phyloP scores from a whole-genome alignment of 225 moss, liverwort and hornwort genomes.

The Anthoceros angustus region DNA sequence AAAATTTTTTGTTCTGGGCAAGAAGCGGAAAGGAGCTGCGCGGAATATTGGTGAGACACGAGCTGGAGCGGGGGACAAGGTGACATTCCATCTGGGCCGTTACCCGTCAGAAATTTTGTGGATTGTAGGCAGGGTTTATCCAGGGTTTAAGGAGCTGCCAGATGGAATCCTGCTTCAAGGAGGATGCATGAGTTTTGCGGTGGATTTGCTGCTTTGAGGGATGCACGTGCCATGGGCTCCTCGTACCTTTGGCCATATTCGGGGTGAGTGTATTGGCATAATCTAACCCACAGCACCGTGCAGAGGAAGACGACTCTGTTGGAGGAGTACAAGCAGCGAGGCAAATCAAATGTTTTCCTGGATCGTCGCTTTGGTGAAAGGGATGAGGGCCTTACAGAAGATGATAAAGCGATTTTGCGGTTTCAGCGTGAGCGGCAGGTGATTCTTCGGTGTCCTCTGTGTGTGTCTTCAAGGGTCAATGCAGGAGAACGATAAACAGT shows the following conservation, averaged over 20 bases:
- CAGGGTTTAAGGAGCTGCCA: not conserved
- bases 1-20: constrained; percentile 92
- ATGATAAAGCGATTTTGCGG: constrained; percentile 81
- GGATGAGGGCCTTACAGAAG: constrained; percentile 68
- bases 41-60: constrained; percentile 71
- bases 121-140: not conserved
- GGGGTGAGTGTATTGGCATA: no score
- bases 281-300: no score
- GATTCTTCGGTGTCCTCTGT: not conserved
- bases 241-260: no score
- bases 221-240: no score
- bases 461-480: not conserved
- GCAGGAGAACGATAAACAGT: not conserved
- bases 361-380: constrained; percentile 94
- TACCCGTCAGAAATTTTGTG: constrained; percentile 1
- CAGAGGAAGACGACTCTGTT: constrained; percentile 88
- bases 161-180: no score
- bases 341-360: constrained; percentile 65
- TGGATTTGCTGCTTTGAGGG: no score
- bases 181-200: no score
- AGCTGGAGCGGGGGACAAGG: constrained; percentile 78
- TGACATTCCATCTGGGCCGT: constrained; percentile 7
- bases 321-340: constrained; percentile 82
- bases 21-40: constrained; percentile 76
- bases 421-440: constrained; percentile 97